phyloP scores from a whole-genome alignment of 768 basidiomycete genomes.

The Russula ochroleuca region DNA sequence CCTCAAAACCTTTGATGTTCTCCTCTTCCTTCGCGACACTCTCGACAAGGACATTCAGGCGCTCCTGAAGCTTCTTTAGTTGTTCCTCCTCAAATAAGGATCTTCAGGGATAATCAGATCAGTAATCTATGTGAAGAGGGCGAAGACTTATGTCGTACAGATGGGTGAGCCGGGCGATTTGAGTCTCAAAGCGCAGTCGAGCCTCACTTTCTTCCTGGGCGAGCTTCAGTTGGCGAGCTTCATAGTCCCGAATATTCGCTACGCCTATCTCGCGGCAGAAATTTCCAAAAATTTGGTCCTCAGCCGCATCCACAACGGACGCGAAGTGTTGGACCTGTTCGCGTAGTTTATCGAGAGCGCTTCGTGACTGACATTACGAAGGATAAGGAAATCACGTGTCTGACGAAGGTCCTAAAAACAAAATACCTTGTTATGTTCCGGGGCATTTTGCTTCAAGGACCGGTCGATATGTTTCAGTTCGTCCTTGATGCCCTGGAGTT shows the following conservation, averaged over 20 bases:
- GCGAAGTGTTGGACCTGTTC: constrained; percentile 53
- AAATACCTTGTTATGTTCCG: constrained; percentile 67
- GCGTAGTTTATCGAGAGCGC: constrained; percentile 48
- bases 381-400: neutral
- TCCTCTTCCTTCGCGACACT: constrained; percentile 50
- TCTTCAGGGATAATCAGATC: constrained; percentile 39
- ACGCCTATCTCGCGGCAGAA: constrained; percentile 84
- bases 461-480: constrained; percentile 79
- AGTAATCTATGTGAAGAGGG: constrained; percentile 4
- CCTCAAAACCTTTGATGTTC: constrained; percentile 50
- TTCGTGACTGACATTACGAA: constrained; percentile 44
- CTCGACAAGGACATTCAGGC: constrained; percentile 52
- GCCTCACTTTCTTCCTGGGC: constrained; percentile 87
- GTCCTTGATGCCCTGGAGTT: constrained; percentile 72
- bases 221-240: constrained; percentile 83
- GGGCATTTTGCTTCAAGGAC: constrained; percentile 59
- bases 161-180: constrained; percentile 80
- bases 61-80: constrained; percentile 56
- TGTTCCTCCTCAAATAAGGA: constrained; percentile 79
- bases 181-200: constrained; percentile 74
- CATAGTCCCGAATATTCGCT: constrained; percentile 83
- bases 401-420: neutral
- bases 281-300: constrained; percentile 67
- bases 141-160: constrained; percentile 50
- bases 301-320: constrained; percentile 63